Conservation (phyloP, 1,284 basidiomycete species). For the Puccinia brachypodii region DNA sequence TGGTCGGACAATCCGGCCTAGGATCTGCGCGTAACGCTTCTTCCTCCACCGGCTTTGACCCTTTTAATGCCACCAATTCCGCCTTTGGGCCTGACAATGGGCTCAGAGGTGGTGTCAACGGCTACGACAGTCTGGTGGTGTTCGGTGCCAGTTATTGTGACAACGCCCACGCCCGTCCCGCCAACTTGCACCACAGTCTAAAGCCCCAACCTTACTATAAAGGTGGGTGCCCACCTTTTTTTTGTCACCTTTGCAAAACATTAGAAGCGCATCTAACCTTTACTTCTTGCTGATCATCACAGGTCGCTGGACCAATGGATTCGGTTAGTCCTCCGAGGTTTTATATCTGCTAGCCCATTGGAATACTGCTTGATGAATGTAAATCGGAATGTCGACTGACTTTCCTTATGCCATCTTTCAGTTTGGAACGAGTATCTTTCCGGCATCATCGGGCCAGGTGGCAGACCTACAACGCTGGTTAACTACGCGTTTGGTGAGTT, state of each 20-base stretch:
- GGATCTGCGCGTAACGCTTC: constrained; percentile 27
- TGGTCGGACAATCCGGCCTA: constrained; percentile 28
- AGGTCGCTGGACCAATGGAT: constrained; percentile 44
- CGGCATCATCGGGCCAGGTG: constrained; percentile 29
- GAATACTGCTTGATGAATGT: not conserved
- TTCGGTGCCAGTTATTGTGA: constrained; percentile 45
- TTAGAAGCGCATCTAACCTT: not conserved
- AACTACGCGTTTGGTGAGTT: constrained; percentile 36
- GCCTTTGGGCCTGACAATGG: constrained; percentile 28
- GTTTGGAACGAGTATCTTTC: constrained; percentile 46
- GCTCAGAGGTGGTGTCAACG: constrained; percentile 26
- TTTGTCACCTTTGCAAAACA: not conserved
- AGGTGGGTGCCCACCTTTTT: not conserved
- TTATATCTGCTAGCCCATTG: not conserved
- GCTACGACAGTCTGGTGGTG: constrained; percentile 30
- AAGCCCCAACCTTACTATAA: constrained; percentile 38
- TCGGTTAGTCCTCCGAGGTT: not conserved
- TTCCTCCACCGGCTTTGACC: not conserved
- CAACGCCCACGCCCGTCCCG: constrained; percentile 35
- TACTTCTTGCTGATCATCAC: not conserved
- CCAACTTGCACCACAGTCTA: constrained; percentile 2
- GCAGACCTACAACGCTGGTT: constrained; percentile 22
- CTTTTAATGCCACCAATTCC: constrained; percentile 7
- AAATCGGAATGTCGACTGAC: not conserved
- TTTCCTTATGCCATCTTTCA: not conserved